Conservation (phyloP, 148 eudicot species). For the Bassia scoparia region DNA sequence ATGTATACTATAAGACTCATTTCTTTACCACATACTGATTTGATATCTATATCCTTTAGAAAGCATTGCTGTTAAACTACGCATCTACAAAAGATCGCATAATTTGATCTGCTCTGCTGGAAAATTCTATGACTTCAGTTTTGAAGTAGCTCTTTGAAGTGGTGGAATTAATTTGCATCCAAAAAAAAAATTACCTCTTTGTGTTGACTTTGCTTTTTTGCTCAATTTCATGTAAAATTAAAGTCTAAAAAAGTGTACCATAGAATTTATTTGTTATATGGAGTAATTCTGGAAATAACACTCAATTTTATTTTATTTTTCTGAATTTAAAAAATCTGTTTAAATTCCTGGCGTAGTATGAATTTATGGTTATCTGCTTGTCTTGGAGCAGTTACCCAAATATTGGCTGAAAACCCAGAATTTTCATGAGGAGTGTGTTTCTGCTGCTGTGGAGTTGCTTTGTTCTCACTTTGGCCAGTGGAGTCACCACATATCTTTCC, state of each 20-base stretch:
- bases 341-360: background rate
- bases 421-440: conserved; percentile 72
- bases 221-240: too few relatives aligned
- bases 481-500: conserved; percentile 89
- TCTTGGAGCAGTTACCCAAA: conserved; percentile 69
- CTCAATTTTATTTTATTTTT: background rate
- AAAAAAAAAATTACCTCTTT: too few relatives aligned
- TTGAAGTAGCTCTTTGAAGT: too few relatives aligned
- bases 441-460: conserved; percentile 59
- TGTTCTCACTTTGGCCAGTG: conserved; percentile 72
- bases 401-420: conserved; percentile 60
- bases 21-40: background rate
- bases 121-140: background rate
- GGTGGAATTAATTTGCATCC: too few relatives aligned
- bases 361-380: background rate
- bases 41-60: background rate
- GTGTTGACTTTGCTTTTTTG: too few relatives aligned
- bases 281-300: background rate
- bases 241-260: background rate
- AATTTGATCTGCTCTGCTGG: background rate
- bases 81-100: background rate
- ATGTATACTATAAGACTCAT: conserved; percentile 10
- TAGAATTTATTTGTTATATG: background rate
- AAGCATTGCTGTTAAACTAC: background rate
- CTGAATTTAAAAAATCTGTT: background rate